A percentile compares a stretch with the other conserved stretches of the same genome.
Evolutionary conservation across 768 basidiomycete genomes (phyloP).

Genomic region (Vararia minispora): DNA sequence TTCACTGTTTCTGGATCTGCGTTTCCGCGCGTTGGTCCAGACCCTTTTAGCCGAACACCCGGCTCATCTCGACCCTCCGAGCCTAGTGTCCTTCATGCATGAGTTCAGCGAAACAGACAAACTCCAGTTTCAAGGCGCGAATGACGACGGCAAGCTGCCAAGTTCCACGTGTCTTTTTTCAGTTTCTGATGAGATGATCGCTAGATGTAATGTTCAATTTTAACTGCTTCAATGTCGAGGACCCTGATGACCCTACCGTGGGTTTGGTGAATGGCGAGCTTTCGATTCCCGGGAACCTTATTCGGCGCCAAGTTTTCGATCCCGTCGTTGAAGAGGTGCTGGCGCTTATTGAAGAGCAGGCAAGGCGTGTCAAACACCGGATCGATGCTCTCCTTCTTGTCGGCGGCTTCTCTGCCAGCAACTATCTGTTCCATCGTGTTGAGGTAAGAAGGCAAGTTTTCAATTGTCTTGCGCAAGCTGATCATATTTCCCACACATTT

Average conservation of each 20-base stretch:
- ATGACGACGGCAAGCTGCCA: slow-evolving; percentile 49
- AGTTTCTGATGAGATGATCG: slow-evolving; percentile 4
- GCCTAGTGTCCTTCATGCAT: slow-evolving; percentile 81
- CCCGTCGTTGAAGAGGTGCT: slow-evolving; percentile 80
- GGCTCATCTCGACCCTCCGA: slow-evolving; percentile 70
- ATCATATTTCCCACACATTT: neutral
- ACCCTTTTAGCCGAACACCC: slow-evolving; percentile 76
- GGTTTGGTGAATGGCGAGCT: slow-evolving; percentile 79
- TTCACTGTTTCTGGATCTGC: slow-evolving; percentile 76
- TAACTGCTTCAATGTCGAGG: slow-evolving; percentile 82
- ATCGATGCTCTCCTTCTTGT: slow-evolving; percentile 83
- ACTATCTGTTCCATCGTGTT: slow-evolving; percentile 73
- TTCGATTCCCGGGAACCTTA: slow-evolving; percentile 66
- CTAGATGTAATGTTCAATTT: slow-evolving; percentile 82
- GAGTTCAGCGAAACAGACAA: slow-evolving; percentile 87
- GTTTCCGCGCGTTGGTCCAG: slow-evolving; percentile 74
- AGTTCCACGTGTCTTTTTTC: slow-evolving; percentile 1
- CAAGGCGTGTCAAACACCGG: slow-evolving; percentile 50
- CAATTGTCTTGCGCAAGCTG: neutral
- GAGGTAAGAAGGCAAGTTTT: slow-evolving; percentile 35
- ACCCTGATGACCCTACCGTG: slow-evolving; percentile 68
- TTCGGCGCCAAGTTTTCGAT: slow-evolving; percentile 80
- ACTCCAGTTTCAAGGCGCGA: slow-evolving; percentile 57
- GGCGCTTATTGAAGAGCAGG: slow-evolving; percentile 68
- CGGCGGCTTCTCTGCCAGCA: slow-evolving; percentile 81